Conservation (phyloP, 23 red algal species). For the Cyanidioschyzon merolae region DNA sequence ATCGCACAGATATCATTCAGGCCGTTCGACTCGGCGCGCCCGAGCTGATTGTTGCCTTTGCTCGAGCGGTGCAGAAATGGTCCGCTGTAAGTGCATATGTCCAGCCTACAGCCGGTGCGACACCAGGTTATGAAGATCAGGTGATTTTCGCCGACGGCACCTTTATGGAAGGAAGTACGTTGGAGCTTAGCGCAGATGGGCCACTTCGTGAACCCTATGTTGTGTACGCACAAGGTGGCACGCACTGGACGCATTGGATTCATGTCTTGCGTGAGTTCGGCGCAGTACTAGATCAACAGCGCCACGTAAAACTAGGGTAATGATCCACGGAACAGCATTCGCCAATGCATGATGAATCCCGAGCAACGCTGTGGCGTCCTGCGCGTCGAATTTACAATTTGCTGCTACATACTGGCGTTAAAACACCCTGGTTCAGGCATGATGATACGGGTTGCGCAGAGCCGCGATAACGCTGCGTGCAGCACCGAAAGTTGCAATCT, state of each 20-base stretch:
- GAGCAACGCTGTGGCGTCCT: too few relatives aligned
- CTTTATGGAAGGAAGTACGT: slow-evolving; percentile 78
- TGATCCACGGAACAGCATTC: too few relatives aligned
- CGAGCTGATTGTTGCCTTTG: slow-evolving; percentile 29
- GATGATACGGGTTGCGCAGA: too few relatives aligned
- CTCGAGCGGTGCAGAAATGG: slow-evolving; percentile 41
- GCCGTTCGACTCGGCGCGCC: slow-evolving; percentile 28
- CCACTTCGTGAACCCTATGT: slow-evolving; percentile 54
- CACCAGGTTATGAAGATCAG: slow-evolving; percentile 50
- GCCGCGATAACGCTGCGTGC: too few relatives aligned
- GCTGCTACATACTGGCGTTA: too few relatives aligned
- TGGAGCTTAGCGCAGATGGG: slow-evolving; percentile 63
- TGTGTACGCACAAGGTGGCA: slow-evolving; percentile 67
- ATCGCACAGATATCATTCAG: slow-evolving; percentile 51
- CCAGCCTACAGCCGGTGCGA: slow-evolving; percentile 27
- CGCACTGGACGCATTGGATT: slow-evolving; percentile 65
- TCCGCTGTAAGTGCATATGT: slow-evolving; percentile 46
- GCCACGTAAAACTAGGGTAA: too few relatives aligned
- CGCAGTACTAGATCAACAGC: background rate
- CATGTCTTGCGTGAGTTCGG: slow-evolving; percentile 33
- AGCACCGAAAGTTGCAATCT: too few relatives aligned
- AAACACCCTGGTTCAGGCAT: too few relatives aligned
- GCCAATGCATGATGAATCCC: too few relatives aligned
- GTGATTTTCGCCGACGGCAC: slow-evolving; percentile 70
- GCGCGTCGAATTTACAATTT: too few relatives aligned